phyloP scores from a whole-genome alignment of 2,329 filamentous ascomycete genomes.

The Pyrenophora tritici-repentis region DNA sequence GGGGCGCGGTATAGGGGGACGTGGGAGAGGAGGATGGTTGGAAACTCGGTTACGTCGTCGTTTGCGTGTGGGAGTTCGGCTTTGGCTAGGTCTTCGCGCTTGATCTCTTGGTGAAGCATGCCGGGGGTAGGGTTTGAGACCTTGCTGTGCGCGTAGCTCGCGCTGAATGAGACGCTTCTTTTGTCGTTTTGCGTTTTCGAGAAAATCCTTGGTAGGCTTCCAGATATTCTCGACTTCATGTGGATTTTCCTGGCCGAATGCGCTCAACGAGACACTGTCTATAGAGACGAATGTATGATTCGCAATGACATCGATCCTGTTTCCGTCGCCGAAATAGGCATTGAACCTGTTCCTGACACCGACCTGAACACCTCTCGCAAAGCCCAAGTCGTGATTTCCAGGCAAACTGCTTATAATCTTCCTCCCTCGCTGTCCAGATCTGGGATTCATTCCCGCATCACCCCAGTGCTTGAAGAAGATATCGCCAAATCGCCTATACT shows the following conservation, averaged over 20 bases:
- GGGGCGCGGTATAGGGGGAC: slow-evolving; percentile 84
- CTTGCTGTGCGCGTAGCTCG: slow-evolving; percentile 69
- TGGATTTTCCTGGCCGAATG: slow-evolving; percentile 61
- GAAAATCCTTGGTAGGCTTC: slow-evolving; percentile 74
- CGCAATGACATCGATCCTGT: slow-evolving; percentile 85
- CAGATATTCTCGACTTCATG: slow-evolving; percentile 68
- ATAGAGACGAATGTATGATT: slow-evolving; percentile 96
- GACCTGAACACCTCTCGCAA: slow-evolving; percentile 81
- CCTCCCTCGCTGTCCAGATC: slow-evolving; percentile 67
- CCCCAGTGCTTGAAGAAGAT: slow-evolving; percentile 80
- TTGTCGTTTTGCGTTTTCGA: slow-evolving; percentile 66
- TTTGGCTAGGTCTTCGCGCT: slow-evolving; percentile 52
- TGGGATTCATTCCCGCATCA: slow-evolving; percentile 59
- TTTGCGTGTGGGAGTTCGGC: slow-evolving; percentile 43
- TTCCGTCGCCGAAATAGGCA: slow-evolving; percentile 88
- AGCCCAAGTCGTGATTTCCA: slow-evolving; percentile 94
- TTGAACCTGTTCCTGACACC: slow-evolving; percentile 82
- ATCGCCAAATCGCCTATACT: slow-evolving; percentile 83
- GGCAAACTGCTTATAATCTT: slow-evolving; percentile 85
- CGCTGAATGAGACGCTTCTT: slow-evolving; percentile 72
- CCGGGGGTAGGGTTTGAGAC: slow-evolving; percentile 61
- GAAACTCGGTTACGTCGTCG: slow-evolving; percentile 66
- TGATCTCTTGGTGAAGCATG: slow-evolving; percentile 65
- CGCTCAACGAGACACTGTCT: slow-evolving; percentile 86
- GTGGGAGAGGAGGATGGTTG: slow-evolving; percentile 87